Evolutionary conservation across 129 eudicot species (phyloP).

Genomic region (Erigeron canadensis): DNA sequence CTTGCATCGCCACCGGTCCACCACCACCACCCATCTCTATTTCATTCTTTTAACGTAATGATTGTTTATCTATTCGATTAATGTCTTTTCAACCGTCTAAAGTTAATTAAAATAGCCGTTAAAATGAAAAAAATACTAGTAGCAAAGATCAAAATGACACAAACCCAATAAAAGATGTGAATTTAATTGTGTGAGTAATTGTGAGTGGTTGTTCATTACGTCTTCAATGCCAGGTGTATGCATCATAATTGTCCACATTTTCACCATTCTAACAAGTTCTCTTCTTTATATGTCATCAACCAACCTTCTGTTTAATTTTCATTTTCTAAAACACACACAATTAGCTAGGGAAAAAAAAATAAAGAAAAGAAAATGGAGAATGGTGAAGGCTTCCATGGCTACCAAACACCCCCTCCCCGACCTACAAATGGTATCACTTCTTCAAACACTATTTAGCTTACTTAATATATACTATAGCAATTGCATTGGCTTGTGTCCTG

Average conservation of each 20-base stretch:
- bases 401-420: slow-evolving; percentile 35
- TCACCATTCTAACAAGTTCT: slow-evolving; percentile 18
- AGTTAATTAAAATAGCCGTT: background rate
- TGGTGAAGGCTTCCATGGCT: slow-evolving; percentile 63
- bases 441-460: background rate
- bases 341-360: background rate
- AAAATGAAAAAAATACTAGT: background rate
- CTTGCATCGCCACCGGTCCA: too few relatives aligned
- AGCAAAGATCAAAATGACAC: background rate
- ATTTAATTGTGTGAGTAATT: slow-evolving; percentile 1
- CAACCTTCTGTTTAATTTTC: background rate
- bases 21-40: too few relatives aligned
- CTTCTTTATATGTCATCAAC: slow-evolving; percentile 28
- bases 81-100: too few relatives aligned
- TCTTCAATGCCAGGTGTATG: slow-evolving; percentile 25
- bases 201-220: slow-evolving; percentile 28
- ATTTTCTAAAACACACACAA: background rate
- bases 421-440: slow-evolving; percentile 31
- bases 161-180: background rate
- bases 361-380: slow-evolving; percentile 35
- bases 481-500: slow-evolving; percentile 13
- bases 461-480: background rate
- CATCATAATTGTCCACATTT: slow-evolving; percentile 28
- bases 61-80: too few relatives aligned
- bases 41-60: too few relatives aligned